Evolutionary conservation across 2,329 filamentous ascomycete species (phyloP).

Genomic region (Colletotrichum filicis): DNA sequence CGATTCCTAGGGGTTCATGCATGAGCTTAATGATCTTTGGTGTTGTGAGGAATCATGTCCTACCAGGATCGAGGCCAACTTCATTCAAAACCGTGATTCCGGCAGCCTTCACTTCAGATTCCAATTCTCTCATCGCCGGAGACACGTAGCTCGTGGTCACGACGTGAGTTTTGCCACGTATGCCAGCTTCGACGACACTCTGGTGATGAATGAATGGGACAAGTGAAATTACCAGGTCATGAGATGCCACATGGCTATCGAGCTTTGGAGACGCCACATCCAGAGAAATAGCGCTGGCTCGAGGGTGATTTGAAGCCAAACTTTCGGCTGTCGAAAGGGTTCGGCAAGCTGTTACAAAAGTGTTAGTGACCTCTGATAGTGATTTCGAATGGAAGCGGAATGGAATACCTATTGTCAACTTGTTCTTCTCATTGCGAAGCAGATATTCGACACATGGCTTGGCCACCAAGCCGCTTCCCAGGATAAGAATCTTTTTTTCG

Average conservation of each 20-base stretch:
- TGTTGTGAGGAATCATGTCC: background rate
- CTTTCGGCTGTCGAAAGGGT: slow-evolving; percentile 22
- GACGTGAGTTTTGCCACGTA: slow-evolving; percentile 76
- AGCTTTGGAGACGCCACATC: slow-evolving; percentile 36
- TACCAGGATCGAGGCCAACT: slow-evolving; percentile 67
- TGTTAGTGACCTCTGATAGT: background rate
- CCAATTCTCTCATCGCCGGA: slow-evolving; percentile 74
- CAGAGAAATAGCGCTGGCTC: slow-evolving; percentile 29
- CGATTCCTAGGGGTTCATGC: slow-evolving; percentile 52
- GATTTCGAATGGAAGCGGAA: background rate
- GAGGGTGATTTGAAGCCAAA: background rate
- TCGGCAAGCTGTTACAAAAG: slow-evolving; percentile 26
- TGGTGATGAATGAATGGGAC: slow-evolving; percentile 41
- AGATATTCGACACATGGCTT: slow-evolving; percentile 38
- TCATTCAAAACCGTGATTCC: slow-evolving; percentile 81
- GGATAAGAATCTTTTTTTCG: slow-evolving; percentile 34
- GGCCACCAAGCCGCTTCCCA: slow-evolving; percentile 36
- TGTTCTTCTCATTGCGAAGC: slow-evolving; percentile 26
- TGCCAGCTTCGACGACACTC: slow-evolving; percentile 73
- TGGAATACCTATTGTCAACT: slow-evolving; percentile 34
- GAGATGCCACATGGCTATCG: slow-evolving; percentile 27
- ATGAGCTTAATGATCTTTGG: background rate
- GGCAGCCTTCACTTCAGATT: slow-evolving; percentile 69
- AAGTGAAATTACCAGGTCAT: slow-evolving; percentile 40
- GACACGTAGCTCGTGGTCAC: slow-evolving; percentile 82